Percentiles rank a stretch among this genome's conserved stretches.
Evolutionary conservation across 192 early-diverging fungal genomes (phyloP).

Genomic region (Chytriomyces confervae): DNA sequence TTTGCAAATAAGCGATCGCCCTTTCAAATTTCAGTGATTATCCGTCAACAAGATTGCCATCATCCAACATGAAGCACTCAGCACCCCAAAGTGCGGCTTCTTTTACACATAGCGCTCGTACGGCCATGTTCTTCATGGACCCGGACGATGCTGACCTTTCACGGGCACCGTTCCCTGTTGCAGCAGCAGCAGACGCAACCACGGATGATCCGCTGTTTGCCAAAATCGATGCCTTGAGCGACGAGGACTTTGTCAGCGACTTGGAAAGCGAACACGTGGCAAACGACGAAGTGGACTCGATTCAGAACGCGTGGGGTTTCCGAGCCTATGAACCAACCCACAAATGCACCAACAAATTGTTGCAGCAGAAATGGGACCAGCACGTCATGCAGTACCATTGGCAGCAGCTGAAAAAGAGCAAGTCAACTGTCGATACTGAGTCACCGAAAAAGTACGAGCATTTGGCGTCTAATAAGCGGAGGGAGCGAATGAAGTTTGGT

Average conservation of each 20-base stretch:
- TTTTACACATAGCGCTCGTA: neutral
- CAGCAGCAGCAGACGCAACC: neutral
- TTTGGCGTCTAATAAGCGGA: constrained; percentile 15
- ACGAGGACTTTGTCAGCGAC: neutral
- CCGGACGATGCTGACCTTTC: neutral
- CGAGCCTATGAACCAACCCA: constrained; percentile 22
- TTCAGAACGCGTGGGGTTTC: constrained; percentile 12
- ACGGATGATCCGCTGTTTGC: neutral
- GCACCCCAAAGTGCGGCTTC: neutral
- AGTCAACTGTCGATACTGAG: constrained; percentile 20
- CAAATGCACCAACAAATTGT: constrained; percentile 18
- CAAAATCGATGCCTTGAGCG: neutral
- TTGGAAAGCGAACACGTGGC: neutral
- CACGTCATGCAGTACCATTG: neutral
- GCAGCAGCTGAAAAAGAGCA: constrained; percentile 3
- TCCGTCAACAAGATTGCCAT: no score
- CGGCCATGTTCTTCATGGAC: no score
- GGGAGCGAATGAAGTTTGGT: constrained; percentile 18
- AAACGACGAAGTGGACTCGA: neutral
- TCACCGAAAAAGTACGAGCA: constrained; percentile 28
- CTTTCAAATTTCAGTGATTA: no score
- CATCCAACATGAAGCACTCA: neutral
- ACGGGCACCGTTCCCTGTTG: neutral
- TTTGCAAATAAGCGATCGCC: no score
- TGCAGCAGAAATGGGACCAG: constrained; percentile 18